These are phyloP conservation scores for Yamadazyma laniorum DNA, from an alignment of 805 yeast species.

Conservation along the genomic window DNA sequence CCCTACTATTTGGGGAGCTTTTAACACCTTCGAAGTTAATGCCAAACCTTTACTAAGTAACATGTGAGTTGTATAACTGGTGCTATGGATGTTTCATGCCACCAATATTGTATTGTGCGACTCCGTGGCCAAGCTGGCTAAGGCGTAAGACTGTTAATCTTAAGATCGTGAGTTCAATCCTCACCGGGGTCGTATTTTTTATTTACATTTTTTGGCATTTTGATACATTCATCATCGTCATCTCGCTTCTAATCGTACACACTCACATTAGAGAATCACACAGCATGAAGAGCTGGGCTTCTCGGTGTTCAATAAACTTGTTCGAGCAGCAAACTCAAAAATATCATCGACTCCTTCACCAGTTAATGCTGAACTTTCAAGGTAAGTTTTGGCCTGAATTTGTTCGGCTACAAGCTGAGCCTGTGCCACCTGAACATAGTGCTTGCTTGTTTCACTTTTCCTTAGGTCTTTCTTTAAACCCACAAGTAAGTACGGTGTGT, in stretches of 20 bases:
- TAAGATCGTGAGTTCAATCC: slow-evolving; percentile 28
- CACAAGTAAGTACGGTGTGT: slow-evolving; percentile 71
- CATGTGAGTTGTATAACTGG: too few relatives aligned
- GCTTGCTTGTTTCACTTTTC: slow-evolving; percentile 34
- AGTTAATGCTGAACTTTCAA: slow-evolving; percentile 88
- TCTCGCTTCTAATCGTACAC: too few relatives aligned
- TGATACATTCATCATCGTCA: not conserved
- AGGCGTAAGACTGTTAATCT: slow-evolving; percentile 31
- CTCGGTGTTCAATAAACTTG: slow-evolving; percentile 54
- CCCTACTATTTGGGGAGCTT: too few relatives aligned
- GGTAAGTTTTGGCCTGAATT: slow-evolving; percentile 78
- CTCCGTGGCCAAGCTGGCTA: slow-evolving; percentile 30
- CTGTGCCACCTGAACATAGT: slow-evolving; percentile 52
- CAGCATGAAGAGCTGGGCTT: slow-evolving; percentile 33
- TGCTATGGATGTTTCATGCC: too few relatives aligned
- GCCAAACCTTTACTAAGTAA: too few relatives aligned
- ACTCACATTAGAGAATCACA: slow-evolving; percentile 21
- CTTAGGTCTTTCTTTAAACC: slow-evolving; percentile 86
- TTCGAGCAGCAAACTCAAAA: slow-evolving; percentile 86
- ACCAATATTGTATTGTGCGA: too few relatives aligned
- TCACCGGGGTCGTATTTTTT: slow-evolving; percentile 23
- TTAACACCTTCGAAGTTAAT: too few relatives aligned
- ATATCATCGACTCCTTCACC: slow-evolving; percentile 96
- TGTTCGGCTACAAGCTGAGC: slow-evolving; percentile 72
- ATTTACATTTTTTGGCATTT: slow-evolving; percentile 1